Base-by-base conservation (phyloP, 306 rosid genomes). In the Lithocarpus polystachyus region DNA sequence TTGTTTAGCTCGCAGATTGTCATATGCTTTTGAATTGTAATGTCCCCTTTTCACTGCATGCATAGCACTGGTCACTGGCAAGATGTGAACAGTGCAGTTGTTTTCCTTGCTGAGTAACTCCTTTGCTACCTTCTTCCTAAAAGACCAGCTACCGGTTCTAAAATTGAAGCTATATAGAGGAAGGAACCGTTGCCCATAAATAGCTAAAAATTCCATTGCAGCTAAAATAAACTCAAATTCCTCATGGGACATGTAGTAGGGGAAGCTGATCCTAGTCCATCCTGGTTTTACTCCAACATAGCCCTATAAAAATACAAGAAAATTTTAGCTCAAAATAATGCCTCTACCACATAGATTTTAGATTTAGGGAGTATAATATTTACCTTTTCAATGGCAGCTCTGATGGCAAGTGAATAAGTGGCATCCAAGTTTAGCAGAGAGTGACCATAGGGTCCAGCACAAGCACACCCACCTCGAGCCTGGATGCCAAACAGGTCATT, bases 401-500 rank as follows among this genome's bases (percentile, higher is more conserved):
- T 87, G 76, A 89, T 84, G 52, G 82, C 88, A 45, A 71, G 91
- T 1, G 97, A 92, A 52, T 74, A 65, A 35, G 69, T 15, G 51
- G 88, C 74, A 75, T 84, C 86, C 81, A 94, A 76, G 26, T 80
- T 56, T 69, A 94, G 98, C 83, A 94, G 82, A 6, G 26, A 12
- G 51, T 94, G 98, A 28, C 92, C 98, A 55, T 92, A 92, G 8
- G 97, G 98, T 35, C 93, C 98, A n/a, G 98, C 97, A 76, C 97
- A 94, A 43, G 89, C 91, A 73, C 98, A 92, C 13, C 97, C 97
- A 2, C 98, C 98, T 28, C 97, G 77, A 79, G 97, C 91, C 80
- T 92, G 97, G 59, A 94, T 89, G 29, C 98, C 98, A 28, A 94
- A 94, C 29, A 91, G 77, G 75, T 92, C 97, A 83, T 88, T 94